These are phyloP conservation scores for Xylariomycetidae sp. DNA, from an alignment of 2,329 filamentous ascomycete species.

Conservation along the genomic window DNA sequence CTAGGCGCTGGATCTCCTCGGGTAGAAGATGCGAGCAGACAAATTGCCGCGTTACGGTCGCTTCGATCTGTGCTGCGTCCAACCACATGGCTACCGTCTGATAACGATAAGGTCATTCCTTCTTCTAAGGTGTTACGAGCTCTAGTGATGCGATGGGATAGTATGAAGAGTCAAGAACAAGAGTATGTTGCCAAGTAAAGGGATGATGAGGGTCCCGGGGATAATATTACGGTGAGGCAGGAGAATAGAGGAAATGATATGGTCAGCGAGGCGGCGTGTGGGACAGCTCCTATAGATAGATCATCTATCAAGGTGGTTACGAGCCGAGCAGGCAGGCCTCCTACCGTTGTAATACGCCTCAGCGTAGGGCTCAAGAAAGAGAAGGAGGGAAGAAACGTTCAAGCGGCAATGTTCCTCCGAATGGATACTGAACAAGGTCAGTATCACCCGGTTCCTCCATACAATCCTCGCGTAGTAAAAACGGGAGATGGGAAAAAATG, in stretches of 20 bases:
- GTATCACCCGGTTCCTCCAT: no score
- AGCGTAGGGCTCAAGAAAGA: no score
- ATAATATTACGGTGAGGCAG: not conserved
- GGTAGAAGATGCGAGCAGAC: constrained; percentile 60
- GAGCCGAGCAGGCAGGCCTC: no score
- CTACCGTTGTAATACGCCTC: no score
- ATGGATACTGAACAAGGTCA: no score
- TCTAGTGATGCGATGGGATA: no score
- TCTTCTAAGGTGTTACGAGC: no score
- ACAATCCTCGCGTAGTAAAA: no score
- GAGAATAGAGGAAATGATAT: constrained; percentile 10
- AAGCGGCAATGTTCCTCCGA: no score
- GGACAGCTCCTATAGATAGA: constrained; percentile 10
- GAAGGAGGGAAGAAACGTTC: no score
- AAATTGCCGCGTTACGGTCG: constrained; percentile 64
- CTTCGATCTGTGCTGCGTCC: constrained; percentile 65
- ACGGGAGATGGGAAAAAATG: no score
- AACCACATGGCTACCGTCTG: constrained; percentile 54
- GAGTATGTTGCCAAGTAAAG: constrained; percentile 5
- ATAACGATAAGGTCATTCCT: constrained; percentile 20
- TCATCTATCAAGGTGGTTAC: no score
- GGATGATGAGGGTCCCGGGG: constrained; percentile 6
- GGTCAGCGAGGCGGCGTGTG: constrained; percentile 7
- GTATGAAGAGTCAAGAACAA: constrained; percentile 12
- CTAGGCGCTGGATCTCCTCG: constrained; percentile 58